These are phyloP conservation scores for Suillus alpinus DNA, from an alignment of 768 basidiomycete species.

Conservation along the genomic window DNA sequence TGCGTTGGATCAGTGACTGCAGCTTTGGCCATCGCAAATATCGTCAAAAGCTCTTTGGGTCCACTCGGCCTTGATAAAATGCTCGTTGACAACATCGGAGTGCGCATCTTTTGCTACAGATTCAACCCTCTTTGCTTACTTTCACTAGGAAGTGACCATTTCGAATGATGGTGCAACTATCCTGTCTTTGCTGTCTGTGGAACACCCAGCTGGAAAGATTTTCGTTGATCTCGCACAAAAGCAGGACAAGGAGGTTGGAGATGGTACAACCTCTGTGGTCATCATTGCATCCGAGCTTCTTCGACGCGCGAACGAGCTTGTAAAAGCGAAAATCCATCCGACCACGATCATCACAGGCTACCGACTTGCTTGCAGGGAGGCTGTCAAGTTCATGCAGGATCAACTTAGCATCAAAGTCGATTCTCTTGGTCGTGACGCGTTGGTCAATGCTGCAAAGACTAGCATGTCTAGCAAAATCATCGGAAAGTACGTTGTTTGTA, in stretches of 20 bases:
- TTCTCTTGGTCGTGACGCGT: slow-evolving; percentile 82
- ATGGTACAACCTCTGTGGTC: slow-evolving; percentile 98
- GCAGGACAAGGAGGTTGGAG: slow-evolving; percentile 98
- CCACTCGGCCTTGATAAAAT: slow-evolving; percentile 95
- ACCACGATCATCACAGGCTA: slow-evolving; percentile 99
- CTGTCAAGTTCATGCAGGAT: slow-evolving; percentile 97
- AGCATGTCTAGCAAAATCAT: slow-evolving; percentile 99
- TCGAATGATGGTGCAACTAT: slow-evolving; percentile 99
- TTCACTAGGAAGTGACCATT: slow-evolving; percentile 90
- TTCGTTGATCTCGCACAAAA: slow-evolving; percentile 99
- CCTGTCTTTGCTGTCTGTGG: slow-evolving; percentile 86
- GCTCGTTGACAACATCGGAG: slow-evolving; percentile 97
- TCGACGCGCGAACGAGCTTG: slow-evolving; percentile 94
- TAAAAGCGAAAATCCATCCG: slow-evolving; percentile 97
- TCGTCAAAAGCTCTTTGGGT: slow-evolving; percentile 93
- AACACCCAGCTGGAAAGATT: slow-evolving; percentile 95
- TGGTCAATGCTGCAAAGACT: slow-evolving; percentile 96
- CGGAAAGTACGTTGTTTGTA: slow-evolving; percentile 68
- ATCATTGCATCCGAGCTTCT: slow-evolving; percentile 97
- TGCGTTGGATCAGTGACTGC: slow-evolving; percentile 68
- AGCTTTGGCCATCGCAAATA: slow-evolving; percentile 94
- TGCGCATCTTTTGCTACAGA: slow-evolving; percentile 39
- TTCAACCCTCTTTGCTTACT: slow-evolving; percentile 8
- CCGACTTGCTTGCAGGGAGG: slow-evolving; percentile 93
- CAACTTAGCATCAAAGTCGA: slow-evolving; percentile 96